Percentiles rank a stretch among this genome's conserved stretches.
Conservation (phyloP, 2,329 filamentous ascomycete species). For the Thermoascus crustaceus region DNA sequence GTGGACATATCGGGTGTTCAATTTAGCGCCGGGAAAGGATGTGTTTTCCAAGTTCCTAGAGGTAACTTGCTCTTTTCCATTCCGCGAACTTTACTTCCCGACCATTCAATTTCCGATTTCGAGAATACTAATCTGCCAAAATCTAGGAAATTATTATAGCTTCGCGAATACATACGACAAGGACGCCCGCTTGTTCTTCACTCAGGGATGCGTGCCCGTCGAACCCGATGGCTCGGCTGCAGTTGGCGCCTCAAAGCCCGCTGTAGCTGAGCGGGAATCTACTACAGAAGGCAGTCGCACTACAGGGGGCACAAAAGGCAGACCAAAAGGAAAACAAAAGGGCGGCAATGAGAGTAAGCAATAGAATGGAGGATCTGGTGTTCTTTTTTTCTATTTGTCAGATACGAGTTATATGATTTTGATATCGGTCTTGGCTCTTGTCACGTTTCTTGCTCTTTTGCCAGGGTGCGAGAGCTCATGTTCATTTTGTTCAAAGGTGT, state of each 20-base stretch:
- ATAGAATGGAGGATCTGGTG: not conserved
- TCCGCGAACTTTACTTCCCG: not conserved
- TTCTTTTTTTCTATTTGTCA: constrained; percentile 1
- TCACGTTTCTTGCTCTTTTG: too few species aligned
- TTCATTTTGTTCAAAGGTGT: too few species aligned
- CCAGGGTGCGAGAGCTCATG: too few species aligned
- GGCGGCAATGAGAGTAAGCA: constrained; percentile 4
- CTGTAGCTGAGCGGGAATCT: constrained; percentile 6
- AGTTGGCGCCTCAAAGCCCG: constrained; percentile 15
- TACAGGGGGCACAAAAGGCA: constrained; percentile 16
- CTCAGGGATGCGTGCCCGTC: constrained; percentile 65
- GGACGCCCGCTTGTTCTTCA: constrained; percentile 78
- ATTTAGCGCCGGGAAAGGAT: constrained; percentile 79
- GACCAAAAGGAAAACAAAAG: constrained; percentile 29
- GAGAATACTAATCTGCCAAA: constrained; percentile 1
- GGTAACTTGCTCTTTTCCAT: constrained; percentile 50
- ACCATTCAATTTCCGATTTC: not conserved
- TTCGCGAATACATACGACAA: constrained; percentile 71
- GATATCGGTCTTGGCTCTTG: too few species aligned
- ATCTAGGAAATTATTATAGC: constrained; percentile 80
- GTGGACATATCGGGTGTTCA: constrained; percentile 53
- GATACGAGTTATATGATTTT: not conserved
- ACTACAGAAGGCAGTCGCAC: constrained; percentile 15
- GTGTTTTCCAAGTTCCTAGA: constrained; percentile 89
- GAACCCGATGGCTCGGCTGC: constrained; percentile 22